Evolutionary conservation across 805 yeast genomes (phyloP).

Genomic region (Ogataea thermomethanolica): DNA sequence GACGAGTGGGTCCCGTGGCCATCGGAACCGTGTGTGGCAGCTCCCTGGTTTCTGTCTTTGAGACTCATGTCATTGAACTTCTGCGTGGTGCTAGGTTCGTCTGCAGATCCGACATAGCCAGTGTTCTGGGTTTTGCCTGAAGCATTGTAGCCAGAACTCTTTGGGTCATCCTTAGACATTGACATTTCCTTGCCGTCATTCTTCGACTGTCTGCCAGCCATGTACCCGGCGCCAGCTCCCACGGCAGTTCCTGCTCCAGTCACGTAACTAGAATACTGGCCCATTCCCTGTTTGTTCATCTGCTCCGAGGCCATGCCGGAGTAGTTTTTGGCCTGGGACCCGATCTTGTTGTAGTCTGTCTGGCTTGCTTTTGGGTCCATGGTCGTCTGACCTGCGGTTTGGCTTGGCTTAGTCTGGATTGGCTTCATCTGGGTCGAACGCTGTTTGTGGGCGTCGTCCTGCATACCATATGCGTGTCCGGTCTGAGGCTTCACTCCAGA

Average conservation of each 20-base stretch:
- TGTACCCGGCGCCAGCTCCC: slow-evolving; percentile 18
- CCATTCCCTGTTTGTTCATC: slow-evolving; percentile 11
- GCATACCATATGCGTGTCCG: no score
- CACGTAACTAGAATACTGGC: slow-evolving; percentile 13
- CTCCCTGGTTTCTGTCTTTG: no score
- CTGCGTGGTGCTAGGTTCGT: no score
- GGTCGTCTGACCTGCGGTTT: not conserved
- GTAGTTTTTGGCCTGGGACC: slow-evolving; percentile 8
- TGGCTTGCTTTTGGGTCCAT: not conserved
- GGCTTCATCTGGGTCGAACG: no score
- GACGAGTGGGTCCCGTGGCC: no score
- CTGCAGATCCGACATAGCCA: no score
- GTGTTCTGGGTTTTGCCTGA: no score
- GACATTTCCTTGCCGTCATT: not conserved
- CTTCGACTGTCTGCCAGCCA: slow-evolving; percentile 6
- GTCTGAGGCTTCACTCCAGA: not conserved
- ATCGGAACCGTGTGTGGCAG: no score
- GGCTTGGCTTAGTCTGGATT: no score
- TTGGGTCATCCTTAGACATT: not conserved
- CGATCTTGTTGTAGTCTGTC: slow-evolving; percentile 8
- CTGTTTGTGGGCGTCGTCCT: no score
- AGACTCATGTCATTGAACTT: no score
- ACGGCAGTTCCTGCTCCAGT: slow-evolving; percentile 16
- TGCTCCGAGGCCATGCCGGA: slow-evolving; percentile 12
- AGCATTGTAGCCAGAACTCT: no score